Conservation (phyloP, 805 yeast species). For the Teunomyces tritomae region DNA sequence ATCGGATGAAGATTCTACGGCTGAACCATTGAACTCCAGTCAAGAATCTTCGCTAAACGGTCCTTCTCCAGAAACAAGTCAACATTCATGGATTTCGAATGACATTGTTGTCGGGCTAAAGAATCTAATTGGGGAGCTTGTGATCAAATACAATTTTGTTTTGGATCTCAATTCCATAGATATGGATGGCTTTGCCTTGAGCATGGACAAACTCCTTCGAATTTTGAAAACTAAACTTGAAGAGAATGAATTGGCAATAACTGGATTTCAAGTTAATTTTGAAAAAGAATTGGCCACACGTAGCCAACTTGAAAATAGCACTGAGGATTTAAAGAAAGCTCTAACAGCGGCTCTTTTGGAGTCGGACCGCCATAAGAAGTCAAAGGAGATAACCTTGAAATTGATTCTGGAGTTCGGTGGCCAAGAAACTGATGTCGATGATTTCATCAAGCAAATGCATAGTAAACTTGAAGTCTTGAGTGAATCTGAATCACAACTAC, state of each 20-base stretch:
- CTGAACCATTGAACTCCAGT: not conserved
- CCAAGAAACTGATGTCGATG: not conserved
- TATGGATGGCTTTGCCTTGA: not conserved
- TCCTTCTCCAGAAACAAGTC: not conserved
- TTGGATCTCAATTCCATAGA: not conserved
- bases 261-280: not conserved
- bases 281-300: not conserved
- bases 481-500: not conserved
- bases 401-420: not conserved
- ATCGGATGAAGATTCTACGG: not conserved
- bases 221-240: not conserved
- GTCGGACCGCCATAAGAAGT: not conserved
- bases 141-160: not conserved
- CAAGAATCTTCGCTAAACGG: not conserved
- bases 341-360: not conserved
- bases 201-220: not conserved
- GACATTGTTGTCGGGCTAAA: not conserved
- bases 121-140: not conserved
- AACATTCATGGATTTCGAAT: not conserved
- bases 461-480: not conserved
- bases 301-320: not conserved
- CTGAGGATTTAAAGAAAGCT: not conserved
- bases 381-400: not conserved
- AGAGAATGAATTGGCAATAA: not conserved
- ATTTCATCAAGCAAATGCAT: not conserved